These are phyloP conservation scores for Hemileccinum impolitum DNA, from an alignment of 768 basidiomycete species.

Conservation along the genomic window DNA sequence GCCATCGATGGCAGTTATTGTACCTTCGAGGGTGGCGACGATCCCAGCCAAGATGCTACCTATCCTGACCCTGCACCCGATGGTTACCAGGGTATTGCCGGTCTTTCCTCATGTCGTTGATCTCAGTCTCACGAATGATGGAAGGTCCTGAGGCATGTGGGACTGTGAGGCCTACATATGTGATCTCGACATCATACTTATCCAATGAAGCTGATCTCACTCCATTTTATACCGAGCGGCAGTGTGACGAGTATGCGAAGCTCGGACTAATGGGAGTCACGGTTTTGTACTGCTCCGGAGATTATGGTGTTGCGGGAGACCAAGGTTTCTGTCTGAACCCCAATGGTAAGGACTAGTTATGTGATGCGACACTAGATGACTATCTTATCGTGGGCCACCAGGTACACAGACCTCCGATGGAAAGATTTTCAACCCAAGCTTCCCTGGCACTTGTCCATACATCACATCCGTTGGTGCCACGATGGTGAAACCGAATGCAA, in stretches of 20 bases:
- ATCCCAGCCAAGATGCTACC: constrained; percentile 22
- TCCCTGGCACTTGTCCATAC: constrained; percentile 47
- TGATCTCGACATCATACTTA: constrained; percentile 39
- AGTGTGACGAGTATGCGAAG: constrained; percentile 45
- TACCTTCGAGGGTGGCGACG: constrained; percentile 36
- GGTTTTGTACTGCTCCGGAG: constrained; percentile 30
- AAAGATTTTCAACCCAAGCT: constrained; percentile 49
- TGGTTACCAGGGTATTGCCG: constrained; percentile 15
- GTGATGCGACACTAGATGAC: not conserved
- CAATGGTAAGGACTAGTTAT: constrained; percentile 9
- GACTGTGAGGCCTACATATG: constrained; percentile 30
- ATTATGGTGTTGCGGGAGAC: constrained; percentile 31
- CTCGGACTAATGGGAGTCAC: constrained; percentile 37
- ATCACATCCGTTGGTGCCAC: constrained; percentile 49
- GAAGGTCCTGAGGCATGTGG: constrained; percentile 28
- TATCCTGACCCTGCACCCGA: constrained; percentile 24
- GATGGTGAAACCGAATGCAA: constrained; percentile 39
- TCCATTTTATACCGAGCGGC: constrained; percentile 34
- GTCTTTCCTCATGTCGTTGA: not conserved
- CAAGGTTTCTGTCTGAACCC: constrained; percentile 30
- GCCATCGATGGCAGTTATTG: constrained; percentile 36
- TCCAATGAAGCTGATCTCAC: constrained; percentile 34
- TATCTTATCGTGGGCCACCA: not conserved
- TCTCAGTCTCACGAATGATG: not conserved
- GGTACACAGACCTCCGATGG: constrained; percentile 41